Evolutionary conservation across 495 filamentous ascomycete species (phyloP).

Genomic region (Penicillium desertorum): DNA sequence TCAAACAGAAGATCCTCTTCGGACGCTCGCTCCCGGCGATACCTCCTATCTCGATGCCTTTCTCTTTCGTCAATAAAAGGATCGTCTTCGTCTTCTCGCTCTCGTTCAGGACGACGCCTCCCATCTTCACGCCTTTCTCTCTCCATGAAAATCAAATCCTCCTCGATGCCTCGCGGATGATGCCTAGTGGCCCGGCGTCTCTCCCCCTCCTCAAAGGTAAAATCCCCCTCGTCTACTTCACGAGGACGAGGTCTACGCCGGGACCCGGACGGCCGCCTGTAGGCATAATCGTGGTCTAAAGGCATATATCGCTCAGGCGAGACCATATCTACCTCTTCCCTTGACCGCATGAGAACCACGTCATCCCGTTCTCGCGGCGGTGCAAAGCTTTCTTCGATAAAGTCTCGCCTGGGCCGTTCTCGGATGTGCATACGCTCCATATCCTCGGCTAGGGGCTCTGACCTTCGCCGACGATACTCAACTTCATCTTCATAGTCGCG

Average conservation of each 20-base stretch:
- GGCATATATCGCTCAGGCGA: constrained; percentile 20
- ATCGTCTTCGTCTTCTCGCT: background rate
- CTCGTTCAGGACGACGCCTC: background rate
- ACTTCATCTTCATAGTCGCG: constrained; percentile 27
- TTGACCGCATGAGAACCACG: constrained; percentile 21
- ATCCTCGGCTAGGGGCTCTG: constrained; percentile 31
- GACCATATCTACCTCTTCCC: constrained; percentile 26
- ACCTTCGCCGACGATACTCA: constrained; percentile 27
- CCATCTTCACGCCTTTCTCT: constrained; percentile 16
- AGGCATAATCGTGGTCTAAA: constrained; percentile 34
- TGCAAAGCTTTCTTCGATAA: constrained; percentile 25
- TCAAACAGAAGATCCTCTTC: constrained; percentile 29
- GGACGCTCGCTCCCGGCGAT: constrained; percentile 19
- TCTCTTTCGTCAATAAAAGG: constrained; percentile 5
- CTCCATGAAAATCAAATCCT: constrained; percentile 20
- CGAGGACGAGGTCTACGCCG: constrained; percentile 17
- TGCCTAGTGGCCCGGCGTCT: constrained; percentile 16
- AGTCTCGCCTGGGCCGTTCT: constrained; percentile 30
- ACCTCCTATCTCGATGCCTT: constrained; percentile 12
- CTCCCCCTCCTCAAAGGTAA: constrained; percentile 23
- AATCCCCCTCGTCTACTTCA: constrained; percentile 22
- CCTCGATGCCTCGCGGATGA: constrained; percentile 22
- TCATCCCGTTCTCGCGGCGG: constrained; percentile 25
- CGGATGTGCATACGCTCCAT: constrained; percentile 35
- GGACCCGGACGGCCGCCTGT: constrained; percentile 19